These are phyloP conservation scores for Salix koriyanagi DNA, from an alignment of 345 rosid species.

Conservation along the genomic window DNA sequence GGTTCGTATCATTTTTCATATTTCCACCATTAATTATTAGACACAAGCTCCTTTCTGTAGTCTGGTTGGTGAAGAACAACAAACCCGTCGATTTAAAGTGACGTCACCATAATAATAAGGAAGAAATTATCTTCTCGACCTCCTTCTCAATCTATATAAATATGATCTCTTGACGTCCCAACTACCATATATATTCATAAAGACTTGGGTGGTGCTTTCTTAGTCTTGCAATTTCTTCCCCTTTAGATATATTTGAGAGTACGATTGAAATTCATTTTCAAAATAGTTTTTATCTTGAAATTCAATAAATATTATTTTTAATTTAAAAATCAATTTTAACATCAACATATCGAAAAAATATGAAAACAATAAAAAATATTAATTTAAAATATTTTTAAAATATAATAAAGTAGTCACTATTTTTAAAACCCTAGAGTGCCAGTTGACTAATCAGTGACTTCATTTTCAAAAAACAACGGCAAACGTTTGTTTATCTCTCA, in stretches of 20 bases:
- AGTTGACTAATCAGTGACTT: not conserved
- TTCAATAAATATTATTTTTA: too few relatives aligned
- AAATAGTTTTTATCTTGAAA: too few relatives aligned
- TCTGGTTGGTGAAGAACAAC: not conserved
- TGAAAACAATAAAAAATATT: too few relatives aligned
- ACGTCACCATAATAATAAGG: not conserved
- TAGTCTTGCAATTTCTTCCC: not conserved
- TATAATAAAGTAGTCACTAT: not conserved
- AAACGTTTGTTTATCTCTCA: not conserved
- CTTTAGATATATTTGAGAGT: too few relatives aligned
- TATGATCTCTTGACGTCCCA: not conserved
- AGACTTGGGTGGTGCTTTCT: not conserved
- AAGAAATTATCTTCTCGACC: not conserved
- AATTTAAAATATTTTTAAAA: too few relatives aligned
- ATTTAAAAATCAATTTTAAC: too few relatives aligned
- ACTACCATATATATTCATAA: not conserved
- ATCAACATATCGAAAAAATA: too few relatives aligned
- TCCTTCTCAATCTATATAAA: not conserved
- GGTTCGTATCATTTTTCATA: not conserved
- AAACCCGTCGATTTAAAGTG: constrained; percentile 3
- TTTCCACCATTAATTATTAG: not conserved
- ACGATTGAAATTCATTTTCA: too few relatives aligned
- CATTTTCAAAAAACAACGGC: not conserved
- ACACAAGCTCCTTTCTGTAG: not conserved
- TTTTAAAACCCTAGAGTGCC: not conserved